phyloP scores from a whole-genome alignment of 352 stramenopile genomes.

The Aphanomyces euteiches region DNA sequence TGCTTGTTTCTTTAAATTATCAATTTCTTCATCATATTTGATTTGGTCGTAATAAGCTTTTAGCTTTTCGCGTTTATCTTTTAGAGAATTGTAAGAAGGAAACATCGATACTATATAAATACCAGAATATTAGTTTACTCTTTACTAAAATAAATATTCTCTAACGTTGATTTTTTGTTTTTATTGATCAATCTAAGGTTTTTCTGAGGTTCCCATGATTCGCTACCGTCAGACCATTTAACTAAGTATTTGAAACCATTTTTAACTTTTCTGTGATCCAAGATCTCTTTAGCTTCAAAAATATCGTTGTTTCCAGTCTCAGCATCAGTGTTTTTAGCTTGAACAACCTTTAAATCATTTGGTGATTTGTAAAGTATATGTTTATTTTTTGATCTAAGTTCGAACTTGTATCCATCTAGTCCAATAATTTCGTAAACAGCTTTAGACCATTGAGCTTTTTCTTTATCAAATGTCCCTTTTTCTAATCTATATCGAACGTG shows the following conservation, averaged over 20 bases:
- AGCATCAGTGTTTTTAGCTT: not conserved
- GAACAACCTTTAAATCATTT: not conserved
- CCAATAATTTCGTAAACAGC: not conserved
- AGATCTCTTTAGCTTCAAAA: not conserved
- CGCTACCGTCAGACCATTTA: not conserved
- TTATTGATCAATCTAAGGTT: slow-evolving; percentile 3
- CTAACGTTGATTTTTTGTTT: not conserved
- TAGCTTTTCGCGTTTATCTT: too few relatives aligned
- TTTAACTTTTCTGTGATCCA: not conserved
- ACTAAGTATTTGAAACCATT: not conserved
- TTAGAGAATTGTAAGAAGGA: too few relatives aligned
- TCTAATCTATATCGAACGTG: not conserved
- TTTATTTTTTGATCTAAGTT: slow-evolving; percentile 3
- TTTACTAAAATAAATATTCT: not conserved
- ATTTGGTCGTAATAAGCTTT: too few relatives aligned
- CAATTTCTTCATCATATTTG: too few relatives aligned
- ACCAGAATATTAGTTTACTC: too few relatives aligned
- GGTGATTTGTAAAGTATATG: not conserved
- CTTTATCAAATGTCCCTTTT: not conserved
- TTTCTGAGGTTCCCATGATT: slow-evolving; percentile 4
- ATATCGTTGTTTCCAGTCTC: not conserved
- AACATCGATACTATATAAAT: too few relatives aligned
- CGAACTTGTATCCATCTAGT: not conserved
- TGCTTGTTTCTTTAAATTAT: too few relatives aligned
- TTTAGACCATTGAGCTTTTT: not conserved